Percentiles rank a stretch among this genome's conserved stretches.
These are phyloP conservation scores for Gentiana straminea DNA, from an alignment of 257 asterid species.

Conservation along the genomic window DNA sequence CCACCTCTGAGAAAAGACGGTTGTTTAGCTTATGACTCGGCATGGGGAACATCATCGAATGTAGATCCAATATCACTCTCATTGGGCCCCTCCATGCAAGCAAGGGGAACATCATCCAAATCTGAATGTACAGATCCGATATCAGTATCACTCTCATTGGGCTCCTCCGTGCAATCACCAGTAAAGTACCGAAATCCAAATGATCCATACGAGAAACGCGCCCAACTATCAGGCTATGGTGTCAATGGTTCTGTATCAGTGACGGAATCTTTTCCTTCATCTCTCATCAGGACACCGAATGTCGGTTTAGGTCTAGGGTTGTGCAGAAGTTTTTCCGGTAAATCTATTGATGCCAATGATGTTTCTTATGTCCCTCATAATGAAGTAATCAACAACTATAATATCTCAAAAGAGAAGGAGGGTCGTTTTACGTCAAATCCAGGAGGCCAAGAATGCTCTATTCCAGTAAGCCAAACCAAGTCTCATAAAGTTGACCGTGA, in stretches of 20 bases:
- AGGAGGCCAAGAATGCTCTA: conserved; percentile 23
- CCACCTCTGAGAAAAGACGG: conserved; percentile 25
- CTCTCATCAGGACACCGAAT: conserved; percentile 70
- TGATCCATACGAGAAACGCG: conserved; percentile 25
- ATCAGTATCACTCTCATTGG: conserved; percentile 26
- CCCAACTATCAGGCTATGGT: conserved; percentile 23
- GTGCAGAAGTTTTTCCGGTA: conserved; percentile 20
- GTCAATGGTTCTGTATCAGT: conserved; percentile 29
- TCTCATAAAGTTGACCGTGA: conserved; percentile 26
- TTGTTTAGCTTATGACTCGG: conserved; percentile 32
- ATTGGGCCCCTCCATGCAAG: conserved; percentile 17
- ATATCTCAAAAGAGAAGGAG: conserved; percentile 28
- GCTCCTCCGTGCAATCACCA: conserved; percentile 18
- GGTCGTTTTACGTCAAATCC: conserved; percentile 17
- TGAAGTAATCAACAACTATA: conserved; percentile 19
- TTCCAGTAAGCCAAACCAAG: conserved; percentile 20
- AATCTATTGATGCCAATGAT: conserved; percentile 19
- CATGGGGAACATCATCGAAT: conserved; percentile 12
- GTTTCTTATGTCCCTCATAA: conserved; percentile 15
- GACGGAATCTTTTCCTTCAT: conserved; percentile 47
- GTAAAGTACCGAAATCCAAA: conserved; percentile 16
- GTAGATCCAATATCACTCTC: conserved; percentile 20
- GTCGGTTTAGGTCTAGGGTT: conserved; percentile 14
- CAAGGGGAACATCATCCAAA: conserved; percentile 11
- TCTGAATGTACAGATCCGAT: conserved; percentile 16